Evolutionary conservation across 768 basidiomycete species (phyloP), one percentile per base, ranked within the genome.

Genomic region (Candolleomyces eurysporus): DNA sequence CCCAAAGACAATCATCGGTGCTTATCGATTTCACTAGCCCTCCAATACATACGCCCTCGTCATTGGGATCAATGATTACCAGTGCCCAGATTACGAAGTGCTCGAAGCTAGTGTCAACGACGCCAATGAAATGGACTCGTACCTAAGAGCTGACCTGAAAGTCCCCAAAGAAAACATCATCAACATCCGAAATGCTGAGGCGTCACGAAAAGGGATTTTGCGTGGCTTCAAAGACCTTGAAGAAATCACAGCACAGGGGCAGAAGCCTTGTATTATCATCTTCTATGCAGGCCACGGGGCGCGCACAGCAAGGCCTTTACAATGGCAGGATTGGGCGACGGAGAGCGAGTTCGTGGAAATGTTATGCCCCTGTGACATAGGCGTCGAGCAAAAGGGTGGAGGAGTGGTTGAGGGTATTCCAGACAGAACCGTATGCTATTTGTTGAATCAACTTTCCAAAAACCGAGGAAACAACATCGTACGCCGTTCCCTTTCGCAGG

Each of bases 241-340:
- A 6, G 65, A 71, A 14, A 70, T 73, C 30, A 52, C 60, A 0
- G 59, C 48, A 13, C 65, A 64, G 52, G 17, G 45, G 42, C 65
- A 62, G 57, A 53, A 71, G 19, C 46, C 74, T 46, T 70, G 74
- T 8, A 76, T 81, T 40, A 58, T 81, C 50, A 75, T 82, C 36
- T 82, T 75, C 63, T 83, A 72, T 54, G 74, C 80, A n/a, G 82
- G 80, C 11, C 81, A 82, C 55, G 81, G 80, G 17, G 69, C 74
- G 7, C 66, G 75, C 39, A 65, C 68, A 16, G 48, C 65, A 1
- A 73, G 71, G 49, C 80, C 80, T 0, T 2, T 0, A 0, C 64
- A 60, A 0, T 73, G 73, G 77, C 60, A 19, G 2, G 69, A 71
- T 40, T 72, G 65, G 68, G 63, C 61, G 48, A 72, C 69, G 22